Evolutionary conservation across 2,329 filamentous ascomycete genomes (phyloP).

Genomic region (Botrytis squamosa): DNA sequence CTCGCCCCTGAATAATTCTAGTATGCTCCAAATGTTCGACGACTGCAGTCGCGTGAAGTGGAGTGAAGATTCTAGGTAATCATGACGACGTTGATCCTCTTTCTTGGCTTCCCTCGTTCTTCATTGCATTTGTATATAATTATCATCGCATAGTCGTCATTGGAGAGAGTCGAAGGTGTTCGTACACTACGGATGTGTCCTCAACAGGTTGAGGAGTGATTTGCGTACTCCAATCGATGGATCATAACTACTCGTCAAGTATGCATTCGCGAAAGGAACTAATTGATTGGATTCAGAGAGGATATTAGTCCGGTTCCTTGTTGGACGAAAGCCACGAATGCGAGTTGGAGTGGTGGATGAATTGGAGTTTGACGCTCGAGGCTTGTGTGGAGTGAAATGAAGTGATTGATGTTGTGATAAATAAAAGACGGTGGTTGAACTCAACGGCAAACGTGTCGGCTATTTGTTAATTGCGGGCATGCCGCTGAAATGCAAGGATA

Average conservation of each 20-base stretch:
- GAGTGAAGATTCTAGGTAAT: not conserved
- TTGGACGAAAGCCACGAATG: not conserved
- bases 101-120: not conserved
- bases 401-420: not conserved
- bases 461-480: not conserved
- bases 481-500: constrained; percentile 1
- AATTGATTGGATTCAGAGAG: not conserved
- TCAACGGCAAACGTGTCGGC: not conserved
- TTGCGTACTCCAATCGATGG: not conserved
- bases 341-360: not conserved
- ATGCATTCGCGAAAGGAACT: not conserved
- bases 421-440: not conserved
- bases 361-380: not conserved
- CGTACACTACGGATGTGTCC: not conserved
- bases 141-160: not conserved
- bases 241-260: not conserved
- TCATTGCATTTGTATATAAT: not conserved
- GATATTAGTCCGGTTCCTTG: not conserved
- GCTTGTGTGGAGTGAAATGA: constrained; percentile 6
- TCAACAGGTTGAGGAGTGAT: not conserved
- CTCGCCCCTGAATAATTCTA: not conserved
- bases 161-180: not conserved
- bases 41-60: not conserved
- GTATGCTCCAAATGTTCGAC: not conserved
- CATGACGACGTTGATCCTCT: not conserved